Conservation (phyloP, 768 basidiomycete species). For the Tricholoma terreum region DNA sequence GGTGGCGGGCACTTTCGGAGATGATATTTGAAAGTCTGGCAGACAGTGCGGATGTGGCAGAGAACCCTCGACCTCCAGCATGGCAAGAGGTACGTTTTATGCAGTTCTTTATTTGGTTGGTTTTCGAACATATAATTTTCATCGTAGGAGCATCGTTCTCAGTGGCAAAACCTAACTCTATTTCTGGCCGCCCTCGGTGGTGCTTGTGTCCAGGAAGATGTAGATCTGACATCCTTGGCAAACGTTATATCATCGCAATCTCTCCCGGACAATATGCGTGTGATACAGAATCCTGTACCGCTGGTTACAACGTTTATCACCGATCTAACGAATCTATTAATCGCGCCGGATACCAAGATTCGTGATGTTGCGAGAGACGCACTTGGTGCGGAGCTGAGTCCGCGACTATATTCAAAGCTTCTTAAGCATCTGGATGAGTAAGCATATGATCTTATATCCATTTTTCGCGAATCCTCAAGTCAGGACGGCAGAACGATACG, state of each 20-base stretch:
- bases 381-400: slow-evolving; percentile 74
- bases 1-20: slow-evolving; percentile 68
- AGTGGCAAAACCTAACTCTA: slow-evolving; percentile 84
- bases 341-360: slow-evolving; percentile 58
- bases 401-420: slow-evolving; percentile 62
- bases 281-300: slow-evolving; percentile 52
- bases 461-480: neutral
- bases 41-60: slow-evolving; percentile 29
- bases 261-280: slow-evolving; percentile 74
- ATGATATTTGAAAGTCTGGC: slow-evolving; percentile 41
- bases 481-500: slow-evolving; percentile 43
- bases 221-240: slow-evolving; percentile 48
- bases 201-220: slow-evolving; percentile 53
- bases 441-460: slow-evolving; percentile 23
- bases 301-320: slow-evolving; percentile 65
- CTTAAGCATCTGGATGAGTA: slow-evolving; percentile 75
- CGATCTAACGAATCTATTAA: slow-evolving; percentile 65
- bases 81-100: slow-evolving; percentile 25
- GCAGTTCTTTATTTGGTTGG: neutral
- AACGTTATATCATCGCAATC: slow-evolving; percentile 51
- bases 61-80: slow-evolving; percentile 20
- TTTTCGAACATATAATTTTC: neutral
- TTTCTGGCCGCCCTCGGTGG: slow-evolving; percentile 77
- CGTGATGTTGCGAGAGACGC: slow-evolving; percentile 83
- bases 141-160: slow-evolving; percentile 62